These are phyloP conservation scores for Ogataea zsoltii DNA, from an alignment of 805 yeast species.

Conservation along the genomic window DNA sequence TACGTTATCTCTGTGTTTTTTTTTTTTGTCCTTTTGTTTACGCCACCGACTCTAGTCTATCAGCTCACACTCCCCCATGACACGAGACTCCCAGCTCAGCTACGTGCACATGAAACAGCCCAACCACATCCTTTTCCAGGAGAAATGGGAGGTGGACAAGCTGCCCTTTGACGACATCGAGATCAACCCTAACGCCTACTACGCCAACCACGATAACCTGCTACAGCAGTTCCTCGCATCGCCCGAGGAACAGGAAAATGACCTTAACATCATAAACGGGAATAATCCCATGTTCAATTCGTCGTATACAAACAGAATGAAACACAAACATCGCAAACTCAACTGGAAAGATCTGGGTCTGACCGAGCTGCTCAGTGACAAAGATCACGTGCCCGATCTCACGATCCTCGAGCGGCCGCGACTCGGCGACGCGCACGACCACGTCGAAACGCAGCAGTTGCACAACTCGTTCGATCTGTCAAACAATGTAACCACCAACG, in stretches of 20 bases:
- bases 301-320: conserved; percentile 28
- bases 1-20: too few relatives aligned
- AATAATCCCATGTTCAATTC: conserved; percentile 31
- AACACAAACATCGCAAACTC: conserved; percentile 27
- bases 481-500: conserved; percentile 6
- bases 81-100: conserved; percentile 29
- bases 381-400: conserved; percentile 22
- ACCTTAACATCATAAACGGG: conserved; percentile 23
- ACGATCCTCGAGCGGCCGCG: conserved; percentile 28
- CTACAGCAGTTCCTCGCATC: conserved; percentile 30
- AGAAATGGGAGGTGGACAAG: conserved; percentile 34
- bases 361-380: conserved; percentile 21
- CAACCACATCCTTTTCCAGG: conserved; percentile 31
- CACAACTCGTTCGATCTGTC: conserved; percentile 5
- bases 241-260: conserved; percentile 31
- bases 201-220: conserved; percentile 23
- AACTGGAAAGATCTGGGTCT: conserved; percentile 36
- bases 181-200: conserved; percentile 20
- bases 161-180: conserved; percentile 37
- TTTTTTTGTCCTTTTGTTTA: neutral
- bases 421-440: conserved; percentile 1
- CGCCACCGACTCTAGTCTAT: too few relatives aligned
- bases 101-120: conserved; percentile 35
- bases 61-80: too few relatives aligned
- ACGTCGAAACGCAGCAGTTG: neutral